Evolutionary conservation across 768 basidiomycete species (phyloP).

Genomic region (Favolaschia claudopus): DNA sequence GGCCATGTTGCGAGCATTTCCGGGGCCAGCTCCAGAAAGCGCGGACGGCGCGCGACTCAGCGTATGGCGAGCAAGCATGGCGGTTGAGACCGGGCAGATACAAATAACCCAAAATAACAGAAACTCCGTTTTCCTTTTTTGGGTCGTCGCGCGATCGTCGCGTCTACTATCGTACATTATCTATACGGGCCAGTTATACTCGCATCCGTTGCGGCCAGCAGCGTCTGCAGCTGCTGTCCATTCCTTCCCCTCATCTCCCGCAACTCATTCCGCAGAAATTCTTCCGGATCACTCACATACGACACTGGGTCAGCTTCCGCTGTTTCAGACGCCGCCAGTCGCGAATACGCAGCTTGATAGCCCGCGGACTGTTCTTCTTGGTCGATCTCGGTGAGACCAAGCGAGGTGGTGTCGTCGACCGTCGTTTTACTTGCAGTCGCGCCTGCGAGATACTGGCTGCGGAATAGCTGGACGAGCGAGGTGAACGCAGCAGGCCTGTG

Average conservation of each 20-base stretch:
- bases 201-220: slow-evolving; percentile 45
- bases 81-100: not conserved
- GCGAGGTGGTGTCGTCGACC: slow-evolving; percentile 52
- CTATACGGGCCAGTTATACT: slow-evolving; percentile 36
- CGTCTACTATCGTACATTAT: not conserved
- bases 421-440: slow-evolving; percentile 40
- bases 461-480: slow-evolving; percentile 78
- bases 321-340: slow-evolving; percentile 82
- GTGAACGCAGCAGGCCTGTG: slow-evolving; percentile 74
- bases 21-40: slow-evolving; percentile 27
- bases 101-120: not conserved
- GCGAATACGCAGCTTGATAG: slow-evolving; percentile 94
- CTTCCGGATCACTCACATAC: slow-evolving; percentile 63
- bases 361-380: slow-evolving; percentile 90
- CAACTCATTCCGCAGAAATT: slow-evolving; percentile 58
- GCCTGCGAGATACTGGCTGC: slow-evolving; percentile 72
- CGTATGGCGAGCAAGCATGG: slow-evolving; percentile 25
- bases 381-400: slow-evolving; percentile 79
- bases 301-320: slow-evolving; percentile 65
- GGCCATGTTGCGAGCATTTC: slow-evolving; percentile 84
- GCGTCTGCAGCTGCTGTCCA: slow-evolving; percentile 43
- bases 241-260: slow-evolving; percentile 44
- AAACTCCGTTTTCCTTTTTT: slow-evolving; percentile 1
- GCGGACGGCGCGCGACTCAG: slow-evolving; percentile 23
- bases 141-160: not conserved